Evolutionary conservation across 371 early-diverging fungal species (phyloP).

Genomic region (Mucor velutinosus): DNA sequence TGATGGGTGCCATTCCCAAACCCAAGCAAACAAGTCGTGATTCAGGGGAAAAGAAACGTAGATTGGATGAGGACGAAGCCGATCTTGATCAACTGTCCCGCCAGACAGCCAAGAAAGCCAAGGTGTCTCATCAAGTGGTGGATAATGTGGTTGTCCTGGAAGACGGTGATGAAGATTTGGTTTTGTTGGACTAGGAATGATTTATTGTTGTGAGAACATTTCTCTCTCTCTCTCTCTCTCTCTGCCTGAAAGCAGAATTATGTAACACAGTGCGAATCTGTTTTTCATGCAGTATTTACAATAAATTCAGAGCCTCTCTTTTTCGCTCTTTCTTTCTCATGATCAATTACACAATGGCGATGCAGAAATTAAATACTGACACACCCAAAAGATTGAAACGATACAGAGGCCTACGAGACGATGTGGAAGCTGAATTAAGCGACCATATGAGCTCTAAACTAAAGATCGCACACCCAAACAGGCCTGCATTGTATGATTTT

Average conservation of each 20-base stretch:
- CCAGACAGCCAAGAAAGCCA: conserved; percentile 18
- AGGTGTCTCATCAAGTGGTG: conserved; percentile 2
- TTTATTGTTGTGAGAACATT: not conserved
- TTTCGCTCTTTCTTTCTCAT: not conserved
- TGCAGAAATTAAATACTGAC: not conserved
- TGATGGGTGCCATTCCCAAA: conserved; percentile 24
- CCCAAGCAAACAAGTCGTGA: not conserved
- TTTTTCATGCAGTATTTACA: not conserved
- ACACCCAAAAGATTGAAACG: not conserved
- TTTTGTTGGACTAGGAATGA: conserved; percentile 16
- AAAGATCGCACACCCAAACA: not conserved
- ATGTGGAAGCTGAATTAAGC: not conserved
- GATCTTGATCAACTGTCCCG: not conserved
- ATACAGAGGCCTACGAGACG: not conserved
- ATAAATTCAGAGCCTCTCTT: not conserved
- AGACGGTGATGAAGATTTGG: conserved; percentile 24
- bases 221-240: not conserved
- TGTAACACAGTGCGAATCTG: not conserved
- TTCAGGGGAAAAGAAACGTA: conserved; percentile 14
- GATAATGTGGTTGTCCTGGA: conserved; percentile 26
- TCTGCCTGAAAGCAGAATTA: not conserved
- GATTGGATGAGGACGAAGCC: conserved; percentile 17
- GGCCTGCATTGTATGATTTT: conserved; percentile 10
- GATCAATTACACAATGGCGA: not conserved
- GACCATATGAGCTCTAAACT: not conserved